Evolutionary conservation across 1,139 yeast genomes (phyloP), one percentile per base, ranked within the genome.

Genomic region (Hemisphaericaspora xylanilytica): DNA sequence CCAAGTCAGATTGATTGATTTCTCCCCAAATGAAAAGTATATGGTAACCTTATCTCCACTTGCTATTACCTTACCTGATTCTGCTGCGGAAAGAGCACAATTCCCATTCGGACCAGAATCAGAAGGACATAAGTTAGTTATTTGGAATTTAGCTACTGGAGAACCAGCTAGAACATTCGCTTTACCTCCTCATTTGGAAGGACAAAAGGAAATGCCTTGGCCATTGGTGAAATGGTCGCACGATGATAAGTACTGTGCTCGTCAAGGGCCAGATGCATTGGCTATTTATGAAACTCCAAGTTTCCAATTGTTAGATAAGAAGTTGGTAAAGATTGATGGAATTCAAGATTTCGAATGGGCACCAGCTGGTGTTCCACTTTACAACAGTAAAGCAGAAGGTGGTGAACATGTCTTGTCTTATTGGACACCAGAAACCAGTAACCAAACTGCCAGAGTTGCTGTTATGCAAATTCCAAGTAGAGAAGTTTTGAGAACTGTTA

Each of bases 211-310:
- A 58, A 80, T 88, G 81, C 82, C 85, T 49, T 92, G 99, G 99
- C 99, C 99, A 36, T 79, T 92, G 59, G 85, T 94, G 61, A 90
- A 89, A 67, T 94, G 98, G 97, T 88, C 97, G 33, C 75, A 73
- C 54, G 95, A 94, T 66, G 96, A 88, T 65, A 83, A 81, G 65
- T 94, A 83, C 72, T 87, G 96, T 70, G 97, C 97, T 42, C 85
- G 98, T 70, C 80, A 87, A 65, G 92, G 92, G 40, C 96, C 96
- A 41, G 94, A 87, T 49, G 97, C 95, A 40, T 73, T 94, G 52
- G 92, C 96, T 36, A 78, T 94, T 48, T 94, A 90, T 65, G 81
- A 81, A 41, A 76, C 88, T 36, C 80, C 86, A 59, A 74, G 81
- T 34, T 81, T 78, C 70, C 73, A 72, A 50, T 67, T 92, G 49